Conservation (phyloP, 805 yeast genomes). For the Candida michaelii region DNA sequence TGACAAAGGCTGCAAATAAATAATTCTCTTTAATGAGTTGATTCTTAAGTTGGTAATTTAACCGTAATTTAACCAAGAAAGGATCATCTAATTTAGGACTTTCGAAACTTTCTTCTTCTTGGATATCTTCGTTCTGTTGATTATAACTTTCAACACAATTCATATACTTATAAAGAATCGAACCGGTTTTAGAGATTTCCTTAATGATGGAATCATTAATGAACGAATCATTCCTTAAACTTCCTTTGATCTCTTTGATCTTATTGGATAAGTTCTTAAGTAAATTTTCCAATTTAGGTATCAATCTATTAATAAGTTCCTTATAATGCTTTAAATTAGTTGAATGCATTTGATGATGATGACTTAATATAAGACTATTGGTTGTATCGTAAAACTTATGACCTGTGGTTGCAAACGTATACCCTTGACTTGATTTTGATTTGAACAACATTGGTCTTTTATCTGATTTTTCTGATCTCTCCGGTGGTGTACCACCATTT, state of each 20-base stretch:
- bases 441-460: conserved; percentile 25
- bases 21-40: conserved; percentile 43
- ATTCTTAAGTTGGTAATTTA: conserved; percentile 41
- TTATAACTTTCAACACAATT: conserved; percentile 34
- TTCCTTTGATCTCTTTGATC: conserved; percentile 41
- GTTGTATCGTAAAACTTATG: conserved; percentile 1
- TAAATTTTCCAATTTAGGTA: conserved; percentile 38
- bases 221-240: conserved; percentile 42
- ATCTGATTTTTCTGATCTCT: neutral
- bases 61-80: conserved; percentile 37
- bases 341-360: conserved; percentile 30
- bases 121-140: conserved; percentile 24
- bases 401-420: conserved; percentile 1
- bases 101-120: conserved; percentile 19
- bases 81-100: conserved; percentile 38
- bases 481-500: conserved; percentile 9
- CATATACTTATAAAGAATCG: conserved; percentile 41
- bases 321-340: conserved; percentile 28
- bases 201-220: conserved; percentile 34
- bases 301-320: conserved; percentile 32
- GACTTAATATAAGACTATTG: conserved; percentile 33
- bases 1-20: conserved; percentile 41
- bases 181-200: conserved; percentile 60
- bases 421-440: conserved; percentile 20
- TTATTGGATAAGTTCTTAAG: conserved; percentile 35